A percentile compares a stretch with the other conserved stretches of the same genome.
Evolutionary conservation across 495 filamentous ascomycete genomes (phyloP).

Genomic region (Amphirosellinia nigrospora): DNA sequence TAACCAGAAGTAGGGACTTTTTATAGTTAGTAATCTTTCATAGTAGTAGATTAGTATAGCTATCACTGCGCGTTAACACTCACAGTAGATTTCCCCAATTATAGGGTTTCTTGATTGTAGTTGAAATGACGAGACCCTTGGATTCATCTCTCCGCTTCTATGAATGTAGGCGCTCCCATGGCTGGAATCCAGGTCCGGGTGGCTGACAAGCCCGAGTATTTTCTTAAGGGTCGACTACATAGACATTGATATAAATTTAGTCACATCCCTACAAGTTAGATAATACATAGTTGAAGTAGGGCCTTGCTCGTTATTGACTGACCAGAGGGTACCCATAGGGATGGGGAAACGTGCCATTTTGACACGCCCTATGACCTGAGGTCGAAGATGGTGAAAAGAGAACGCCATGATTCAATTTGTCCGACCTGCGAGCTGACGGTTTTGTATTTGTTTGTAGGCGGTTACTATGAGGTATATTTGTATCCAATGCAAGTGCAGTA

Average conservation of each 20-base stretch:
- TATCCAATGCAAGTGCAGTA: not conserved
- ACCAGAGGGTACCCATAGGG: not conserved
- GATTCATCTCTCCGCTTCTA: not conserved
- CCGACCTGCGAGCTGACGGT: not conserved
- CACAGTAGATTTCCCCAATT: conserved; percentile 32
- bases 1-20: conserved; percentile 46
- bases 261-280: not conserved
- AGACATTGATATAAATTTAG: not conserved
- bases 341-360: not conserved
- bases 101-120: conserved; percentile 1
- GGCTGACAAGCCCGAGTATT: not conserved
- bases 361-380: not conserved
- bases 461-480: not conserved
- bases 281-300: not conserved
- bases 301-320: not conserved
- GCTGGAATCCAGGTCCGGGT: not conserved
- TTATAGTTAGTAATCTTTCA: conserved; percentile 18
- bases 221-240: not conserved
- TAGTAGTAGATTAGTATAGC: conserved; percentile 4
- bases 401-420: not conserved
- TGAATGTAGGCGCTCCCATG: not conserved
- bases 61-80: conserved; percentile 19
- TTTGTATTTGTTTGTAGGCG: not conserved
- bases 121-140: conserved; percentile 10
- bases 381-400: not conserved